These are phyloP conservation scores for Chaetomiaceae sp. DNA, from an alignment of 2,329 filamentous ascomycete species.

Conservation along the genomic window DNA sequence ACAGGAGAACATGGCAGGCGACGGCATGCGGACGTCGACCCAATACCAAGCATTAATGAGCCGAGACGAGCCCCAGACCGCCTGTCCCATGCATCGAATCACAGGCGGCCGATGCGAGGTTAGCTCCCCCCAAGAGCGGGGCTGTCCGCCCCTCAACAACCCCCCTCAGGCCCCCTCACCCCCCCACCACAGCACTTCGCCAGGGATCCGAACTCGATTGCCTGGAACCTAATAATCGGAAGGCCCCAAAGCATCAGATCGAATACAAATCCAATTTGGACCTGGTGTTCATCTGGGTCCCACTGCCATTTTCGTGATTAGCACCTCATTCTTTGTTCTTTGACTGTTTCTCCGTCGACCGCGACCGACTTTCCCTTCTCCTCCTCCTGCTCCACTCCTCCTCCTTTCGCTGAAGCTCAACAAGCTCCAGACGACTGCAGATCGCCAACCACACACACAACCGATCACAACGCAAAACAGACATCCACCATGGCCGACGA, in stretches of 20 bases:
- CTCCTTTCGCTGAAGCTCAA: no score
- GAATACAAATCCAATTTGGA: constrained; percentile 12
- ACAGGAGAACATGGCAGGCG: not conserved
- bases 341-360: no score
- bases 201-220: constrained; percentile 10
- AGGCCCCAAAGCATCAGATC: constrained; percentile 10
- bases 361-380: no score
- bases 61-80: constrained; percentile 25
- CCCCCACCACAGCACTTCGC: constrained; percentile 20
- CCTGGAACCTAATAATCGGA: constrained; percentile 17
- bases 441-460: not conserved
- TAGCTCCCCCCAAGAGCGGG: constrained; percentile 25
- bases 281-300: constrained; percentile 15
- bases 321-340: no score
- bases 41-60: constrained; percentile 22
- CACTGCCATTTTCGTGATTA: not conserved
- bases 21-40: not conserved
- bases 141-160: constrained; percentile 22
- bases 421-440: constrained; percentile 2
- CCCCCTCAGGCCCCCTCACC: constrained; percentile 16
- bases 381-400: not conserved
- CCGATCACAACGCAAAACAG: no score
- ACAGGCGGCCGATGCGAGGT: constrained; percentile 13
- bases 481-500: constrained; percentile 71
- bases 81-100: constrained; percentile 22